Conservation (phyloP, 2,329 filamentous ascomycete species). For the Fusarium sulawesiense region DNA sequence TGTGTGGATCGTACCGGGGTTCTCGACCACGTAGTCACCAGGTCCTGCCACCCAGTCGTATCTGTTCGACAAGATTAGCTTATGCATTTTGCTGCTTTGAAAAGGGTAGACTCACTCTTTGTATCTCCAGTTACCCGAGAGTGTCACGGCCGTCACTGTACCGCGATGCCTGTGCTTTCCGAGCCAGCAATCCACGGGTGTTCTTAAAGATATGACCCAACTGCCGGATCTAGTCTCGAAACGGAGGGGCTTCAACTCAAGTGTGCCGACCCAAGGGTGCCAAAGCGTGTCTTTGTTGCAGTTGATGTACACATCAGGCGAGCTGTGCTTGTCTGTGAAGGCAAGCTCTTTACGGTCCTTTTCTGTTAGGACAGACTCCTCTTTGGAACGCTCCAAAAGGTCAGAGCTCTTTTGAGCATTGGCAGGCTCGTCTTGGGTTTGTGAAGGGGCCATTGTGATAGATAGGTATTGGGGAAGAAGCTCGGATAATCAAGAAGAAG, state of each 20-base stretch:
- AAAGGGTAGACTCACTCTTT: not conserved
- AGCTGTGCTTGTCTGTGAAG: conserved; percentile 10
- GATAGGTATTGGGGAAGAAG: too few relatives aligned
- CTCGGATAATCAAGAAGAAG: too few relatives aligned
- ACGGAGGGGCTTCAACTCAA: not conserved
- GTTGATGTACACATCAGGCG: conserved; percentile 5
- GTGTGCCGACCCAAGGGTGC: not conserved
- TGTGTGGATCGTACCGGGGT: conserved; percentile 1
- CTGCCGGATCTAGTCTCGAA: conserved; percentile 1
- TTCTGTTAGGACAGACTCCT: not conserved
- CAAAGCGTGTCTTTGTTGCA: conserved; percentile 2
- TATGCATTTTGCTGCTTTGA: too few relatives aligned
- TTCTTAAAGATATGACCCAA: not conserved
- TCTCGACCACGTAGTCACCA: not conserved
- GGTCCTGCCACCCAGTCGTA: conserved; percentile 9
- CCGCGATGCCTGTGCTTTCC: conserved; percentile 2
- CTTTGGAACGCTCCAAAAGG: not conserved
- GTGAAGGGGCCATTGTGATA: not conserved
- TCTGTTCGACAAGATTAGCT: not conserved
- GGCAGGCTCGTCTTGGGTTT: not conserved
- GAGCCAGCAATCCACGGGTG: not conserved
- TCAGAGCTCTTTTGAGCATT: conserved; percentile 1
- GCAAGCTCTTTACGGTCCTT: conserved; percentile 6
- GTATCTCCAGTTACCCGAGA: conserved; percentile 7
- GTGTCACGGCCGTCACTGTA: not conserved